These are phyloP conservation scores for Vaccinium vitisidaea DNA, from an alignment of 148 eudicot genomes.

Conservation along the genomic window DNA sequence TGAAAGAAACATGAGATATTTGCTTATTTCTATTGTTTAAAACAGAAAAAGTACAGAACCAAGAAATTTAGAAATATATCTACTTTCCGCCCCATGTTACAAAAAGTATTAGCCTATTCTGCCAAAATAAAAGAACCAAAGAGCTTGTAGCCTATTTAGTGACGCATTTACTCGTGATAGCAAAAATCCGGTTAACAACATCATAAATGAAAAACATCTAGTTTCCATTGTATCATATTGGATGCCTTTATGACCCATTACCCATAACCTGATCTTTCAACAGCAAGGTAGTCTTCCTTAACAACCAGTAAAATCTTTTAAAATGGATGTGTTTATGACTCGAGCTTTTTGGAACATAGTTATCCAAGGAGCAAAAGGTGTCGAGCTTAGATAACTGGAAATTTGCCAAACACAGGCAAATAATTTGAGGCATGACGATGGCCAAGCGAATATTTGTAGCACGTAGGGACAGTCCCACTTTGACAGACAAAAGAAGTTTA, in stretches of 20 bases:
- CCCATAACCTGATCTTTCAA: no score
- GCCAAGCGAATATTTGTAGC: no score
- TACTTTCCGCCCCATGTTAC: not conserved
- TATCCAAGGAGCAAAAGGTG: not conserved
- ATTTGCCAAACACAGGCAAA: not conserved
- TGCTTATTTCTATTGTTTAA: not conserved
- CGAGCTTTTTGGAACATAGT: not conserved
- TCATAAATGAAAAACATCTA: no score
- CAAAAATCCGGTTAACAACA: no score
- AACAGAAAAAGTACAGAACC: not conserved
- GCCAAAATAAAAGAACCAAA: no score
- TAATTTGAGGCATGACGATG: no score
- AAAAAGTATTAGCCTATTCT: no score
- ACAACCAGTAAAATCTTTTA: not conserved
- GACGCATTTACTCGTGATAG: no score
- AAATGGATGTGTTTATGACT: not conserved
- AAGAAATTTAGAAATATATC: not conserved
- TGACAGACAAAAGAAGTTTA: no score
- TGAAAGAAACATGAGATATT: not conserved
- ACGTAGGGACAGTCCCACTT: not conserved
- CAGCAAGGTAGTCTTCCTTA: not conserved
- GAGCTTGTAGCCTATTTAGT: no score
- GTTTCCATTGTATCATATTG: no score
- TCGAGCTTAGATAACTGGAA: not conserved
- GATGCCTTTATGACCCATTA: no score